phyloP scores from a whole-genome alignment of 2,329 filamentous ascomycete genomes.

The Neopestalotiopsis clavispora region DNA sequence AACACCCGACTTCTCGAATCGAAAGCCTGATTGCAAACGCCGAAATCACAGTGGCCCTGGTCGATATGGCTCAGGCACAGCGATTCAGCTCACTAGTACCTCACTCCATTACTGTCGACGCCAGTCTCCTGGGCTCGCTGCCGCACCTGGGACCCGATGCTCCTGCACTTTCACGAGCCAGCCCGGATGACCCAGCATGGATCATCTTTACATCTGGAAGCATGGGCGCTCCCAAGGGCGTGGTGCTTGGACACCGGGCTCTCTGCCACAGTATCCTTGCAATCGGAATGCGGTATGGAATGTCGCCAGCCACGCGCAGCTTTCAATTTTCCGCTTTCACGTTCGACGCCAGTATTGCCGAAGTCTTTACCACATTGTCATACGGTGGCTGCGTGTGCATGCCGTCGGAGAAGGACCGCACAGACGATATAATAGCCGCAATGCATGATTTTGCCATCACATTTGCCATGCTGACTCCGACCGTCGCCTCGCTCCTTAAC shows the following conservation, averaged over 20 bases:
- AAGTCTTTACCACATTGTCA: slow-evolving; percentile 11
- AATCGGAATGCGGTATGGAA: not conserved
- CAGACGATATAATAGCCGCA: not conserved
- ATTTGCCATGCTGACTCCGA: slow-evolving; percentile 7
- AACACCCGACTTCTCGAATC: not conserved
- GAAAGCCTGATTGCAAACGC: not conserved
- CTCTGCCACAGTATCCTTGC: slow-evolving; percentile 1
- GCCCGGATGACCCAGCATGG: slow-evolving; percentile 5
- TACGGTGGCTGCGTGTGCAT: slow-evolving; percentile 14
- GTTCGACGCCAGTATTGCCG: slow-evolving; percentile 7
- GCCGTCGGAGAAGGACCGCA: slow-evolving; percentile 15
- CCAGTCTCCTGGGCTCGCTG: not conserved
- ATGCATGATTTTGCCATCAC: slow-evolving; percentile 14
- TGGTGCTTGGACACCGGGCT: slow-evolving; percentile 10
- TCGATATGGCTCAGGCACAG: not conserved
- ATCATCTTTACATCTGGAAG: slow-evolving; percentile 16
- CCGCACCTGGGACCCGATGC: not conserved
- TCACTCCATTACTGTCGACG: not conserved
- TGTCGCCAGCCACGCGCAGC: not conserved
- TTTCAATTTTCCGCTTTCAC: slow-evolving; percentile 15
- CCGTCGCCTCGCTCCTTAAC: slow-evolving; percentile 6
- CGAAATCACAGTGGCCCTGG: not conserved
- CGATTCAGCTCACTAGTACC: not conserved
- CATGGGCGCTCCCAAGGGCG: slow-evolving; percentile 15
- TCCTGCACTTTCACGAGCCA: slow-evolving; percentile 2